Conservation (phyloP, 2,329 filamentous ascomycete species). For the Diaporthe sp. region DNA sequence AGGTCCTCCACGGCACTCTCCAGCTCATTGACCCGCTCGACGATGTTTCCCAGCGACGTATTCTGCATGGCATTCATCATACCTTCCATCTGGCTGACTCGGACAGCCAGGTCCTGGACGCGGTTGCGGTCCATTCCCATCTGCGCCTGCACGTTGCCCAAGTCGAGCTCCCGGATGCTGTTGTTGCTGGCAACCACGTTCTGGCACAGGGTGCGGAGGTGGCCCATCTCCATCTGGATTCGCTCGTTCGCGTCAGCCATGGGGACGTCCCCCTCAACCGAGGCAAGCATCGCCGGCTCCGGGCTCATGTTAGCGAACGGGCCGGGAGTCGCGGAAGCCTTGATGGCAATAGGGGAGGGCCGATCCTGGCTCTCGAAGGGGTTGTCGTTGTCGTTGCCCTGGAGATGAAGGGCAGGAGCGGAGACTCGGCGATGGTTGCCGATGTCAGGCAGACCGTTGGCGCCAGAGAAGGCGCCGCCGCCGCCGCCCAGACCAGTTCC, state of each 20-base stretch:
- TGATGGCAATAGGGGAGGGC: neutral
- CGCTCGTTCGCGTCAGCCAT: neutral
- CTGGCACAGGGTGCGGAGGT: constrained; percentile 34
- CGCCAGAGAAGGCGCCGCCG: no score
- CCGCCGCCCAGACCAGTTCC: no score
- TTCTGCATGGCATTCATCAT: constrained; percentile 11
- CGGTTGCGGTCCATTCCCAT: constrained; percentile 5
- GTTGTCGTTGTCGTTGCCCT: no score
- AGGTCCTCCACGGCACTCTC: constrained; percentile 24
- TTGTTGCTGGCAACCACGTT: constrained; percentile 1
- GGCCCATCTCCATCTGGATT: constrained; percentile 26
- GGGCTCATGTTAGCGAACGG: constrained; percentile 12
- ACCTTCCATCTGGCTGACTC: constrained; percentile 12
- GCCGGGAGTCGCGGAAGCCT: neutral
- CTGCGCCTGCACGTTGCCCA: neutral
- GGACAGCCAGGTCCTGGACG: neutral
- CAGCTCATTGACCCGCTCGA: neutral
- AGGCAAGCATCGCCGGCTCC: constrained; percentile 25
- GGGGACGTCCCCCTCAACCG: neutral
- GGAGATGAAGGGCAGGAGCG: no score
- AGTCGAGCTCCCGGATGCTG: constrained; percentile 17
- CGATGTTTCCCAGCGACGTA: neutral
- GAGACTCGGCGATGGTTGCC: no score
- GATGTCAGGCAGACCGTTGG: no score
- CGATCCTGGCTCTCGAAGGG: no score